These are phyloP conservation scores for Perilla frutescens DNA, from an alignment of 257 asterid genomes.

Conservation along the genomic window DNA sequence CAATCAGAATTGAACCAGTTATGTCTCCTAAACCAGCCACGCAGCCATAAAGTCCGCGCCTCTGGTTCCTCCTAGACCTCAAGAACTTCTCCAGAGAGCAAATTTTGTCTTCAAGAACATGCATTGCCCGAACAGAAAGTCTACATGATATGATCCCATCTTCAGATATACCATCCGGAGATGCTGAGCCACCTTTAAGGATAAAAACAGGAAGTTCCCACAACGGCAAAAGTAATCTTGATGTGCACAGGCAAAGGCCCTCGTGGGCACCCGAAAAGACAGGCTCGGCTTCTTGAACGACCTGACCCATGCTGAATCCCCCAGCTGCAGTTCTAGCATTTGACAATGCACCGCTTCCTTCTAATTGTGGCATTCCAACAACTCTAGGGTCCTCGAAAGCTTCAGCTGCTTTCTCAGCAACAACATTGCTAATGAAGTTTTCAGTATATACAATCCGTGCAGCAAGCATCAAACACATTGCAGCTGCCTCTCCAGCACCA, in stretches of 20 bases:
- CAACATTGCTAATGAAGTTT: constrained; percentile 67
- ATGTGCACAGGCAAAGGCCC: constrained; percentile 90
- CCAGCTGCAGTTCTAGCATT: constrained; percentile 85
- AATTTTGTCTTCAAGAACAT: constrained; percentile 83
- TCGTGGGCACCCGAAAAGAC: constrained; percentile 95
- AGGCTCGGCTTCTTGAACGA: constrained; percentile 97
- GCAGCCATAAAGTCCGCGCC: constrained; percentile 92
- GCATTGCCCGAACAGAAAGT: constrained; percentile 81
- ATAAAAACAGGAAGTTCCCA: constrained; percentile 98
- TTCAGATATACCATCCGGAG: constrained; percentile 58
- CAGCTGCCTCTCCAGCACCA: constrained; percentile 95
- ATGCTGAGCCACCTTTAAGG: constrained; percentile 60
- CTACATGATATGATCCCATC: constrained; percentile 74
- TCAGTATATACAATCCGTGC: constrained; percentile 71
- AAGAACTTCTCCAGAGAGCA: constrained; percentile 88
- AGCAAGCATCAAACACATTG: constrained; percentile 95
- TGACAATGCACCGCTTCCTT: constrained; percentile 88
- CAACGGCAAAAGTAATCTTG: constrained; percentile 87
- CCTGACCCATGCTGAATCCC: constrained; percentile 99
- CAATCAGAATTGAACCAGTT: constrained; percentile 86
- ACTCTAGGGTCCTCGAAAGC: constrained; percentile 96
- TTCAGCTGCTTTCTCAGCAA: constrained; percentile 96
- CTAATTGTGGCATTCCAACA: constrained; percentile 95
- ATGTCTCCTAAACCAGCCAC: constrained; percentile 95
- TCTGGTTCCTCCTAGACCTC: constrained; percentile 83